A percentile compares a stretch with the other conserved stretches of the same genome.
These are phyloP conservation scores for Phascolomyces articulosus DNA, from an alignment of 371 early-diverging fungal species.

Conservation along the genomic window DNA sequence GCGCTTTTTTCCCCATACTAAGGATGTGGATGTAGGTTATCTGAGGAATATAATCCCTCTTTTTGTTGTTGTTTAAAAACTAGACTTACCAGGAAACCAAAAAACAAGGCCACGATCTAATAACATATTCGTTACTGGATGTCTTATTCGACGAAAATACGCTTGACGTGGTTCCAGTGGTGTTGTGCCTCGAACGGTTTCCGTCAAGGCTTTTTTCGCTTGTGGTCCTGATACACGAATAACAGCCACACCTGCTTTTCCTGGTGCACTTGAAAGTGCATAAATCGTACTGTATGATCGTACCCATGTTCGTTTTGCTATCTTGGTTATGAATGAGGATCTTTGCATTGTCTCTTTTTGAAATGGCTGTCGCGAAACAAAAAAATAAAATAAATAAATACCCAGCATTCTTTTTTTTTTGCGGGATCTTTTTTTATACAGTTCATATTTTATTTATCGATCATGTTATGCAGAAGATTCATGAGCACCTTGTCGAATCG, in stretches of 20 bases:
- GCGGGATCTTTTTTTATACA: background rate
- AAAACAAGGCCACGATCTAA: slow-evolving; percentile 68
- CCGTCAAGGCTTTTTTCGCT: slow-evolving; percentile 47
- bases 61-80: too few species aligned
- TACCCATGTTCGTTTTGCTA: background rate
- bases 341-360: background rate
- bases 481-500: slow-evolving; percentile 42
- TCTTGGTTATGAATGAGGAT: background rate
- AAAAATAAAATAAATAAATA: slow-evolving; percentile 11
- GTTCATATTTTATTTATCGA: background rate
- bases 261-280: slow-evolving; percentile 77
- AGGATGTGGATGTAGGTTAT: too few species aligned
- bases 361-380: slow-evolving; percentile 5
- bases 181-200: background rate
- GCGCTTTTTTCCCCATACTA: too few species aligned
- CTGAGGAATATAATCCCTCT: too few species aligned
- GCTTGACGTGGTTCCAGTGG: slow-evolving; percentile 44
- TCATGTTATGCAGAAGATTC: slow-evolving; percentile 4
- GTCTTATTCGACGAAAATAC: slow-evolving; percentile 49
- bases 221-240: slow-evolving; percentile 74
- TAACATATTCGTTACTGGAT: slow-evolving; percentile 50
- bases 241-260: slow-evolving; percentile 83
- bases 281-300: slow-evolving; percentile 57
- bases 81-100: slow-evolving; percentile 72
- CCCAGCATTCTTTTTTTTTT: background rate